Evolutionary conservation across 129 eudicot genomes (phyloP), one percentile per base, ranked within the genome.

Genomic region (Helichrysum umbraculigerum): DNA sequence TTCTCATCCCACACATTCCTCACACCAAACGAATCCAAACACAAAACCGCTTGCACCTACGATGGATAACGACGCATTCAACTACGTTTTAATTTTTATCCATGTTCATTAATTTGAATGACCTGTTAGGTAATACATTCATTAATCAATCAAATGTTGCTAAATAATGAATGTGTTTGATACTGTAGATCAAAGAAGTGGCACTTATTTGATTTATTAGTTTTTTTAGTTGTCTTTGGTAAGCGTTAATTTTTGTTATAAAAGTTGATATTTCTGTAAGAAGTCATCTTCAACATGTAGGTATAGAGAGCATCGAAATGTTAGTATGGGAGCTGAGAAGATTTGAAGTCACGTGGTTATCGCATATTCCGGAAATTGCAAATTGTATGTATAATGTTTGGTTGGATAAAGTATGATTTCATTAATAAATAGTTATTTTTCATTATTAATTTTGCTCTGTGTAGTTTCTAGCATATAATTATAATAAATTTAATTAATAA

Each of bases 251-350:
- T 32, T 37, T 12, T 44, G 52, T 44, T 44, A 44, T 44, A 4
- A 44, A 11, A 44, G 12, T 54, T 33, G 44, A 5, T 25, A 19
- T 52, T 32, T 33, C 16, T 25, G 5, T 52, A 8, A 8, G 42
- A n/a, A 60, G 22, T 51, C 60, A 75, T 62, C 29, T 70, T 6
- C 56, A 44, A 22, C 41, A 37, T 66, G 30, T 83, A 93, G 96
- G 90, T 91, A 88, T 68, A 83, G 86, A 83, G 92, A 88, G 57
- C 92, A 90, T 81, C 96, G 98, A 1, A 93, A 88, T 88, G 96
- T 93, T 58, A 93, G 98, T 76, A 91, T 88, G 98, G 98, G 98
- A 35, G 97, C 98, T 7, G 98, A 93, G 87, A 93, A 56, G 87
- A 71, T 75, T 84, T 93, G 73, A 91, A 78, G 73, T 87, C 96